phyloP scores from a whole-genome alignment of 2,329 filamentous ascomycete species.

The Keithomyces neogunnii region DNA sequence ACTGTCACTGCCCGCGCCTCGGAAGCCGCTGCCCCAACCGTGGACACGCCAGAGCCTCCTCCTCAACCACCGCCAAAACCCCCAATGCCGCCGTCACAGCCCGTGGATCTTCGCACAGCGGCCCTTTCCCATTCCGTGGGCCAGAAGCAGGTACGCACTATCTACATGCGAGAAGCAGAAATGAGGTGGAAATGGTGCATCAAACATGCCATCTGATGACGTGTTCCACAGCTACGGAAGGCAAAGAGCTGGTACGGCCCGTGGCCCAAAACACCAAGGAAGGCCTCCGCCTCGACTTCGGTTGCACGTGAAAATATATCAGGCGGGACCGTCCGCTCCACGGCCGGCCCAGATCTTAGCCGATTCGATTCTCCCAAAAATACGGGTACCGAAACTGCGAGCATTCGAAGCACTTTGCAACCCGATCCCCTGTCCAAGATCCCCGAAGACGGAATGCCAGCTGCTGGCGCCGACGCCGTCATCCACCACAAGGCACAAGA shows the following conservation, averaged over 20 bases:
- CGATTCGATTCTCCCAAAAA: constrained; percentile 36
- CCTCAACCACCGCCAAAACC: neutral
- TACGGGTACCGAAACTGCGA: constrained; percentile 24
- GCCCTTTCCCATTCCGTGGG: neutral
- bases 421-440: constrained; percentile 17
- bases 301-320: constrained; percentile 53
- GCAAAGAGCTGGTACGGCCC: constrained; percentile 55
- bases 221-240: constrained; percentile 35
- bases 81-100: constrained; percentile 4
- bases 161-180: neutral
- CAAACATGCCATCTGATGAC: neutral
- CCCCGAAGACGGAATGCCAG: constrained; percentile 13
- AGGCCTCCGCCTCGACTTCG: constrained; percentile 50
- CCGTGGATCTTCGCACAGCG: neutral
- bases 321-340: constrained; percentile 43
- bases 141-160: constrained; percentile 9
- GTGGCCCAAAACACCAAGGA: constrained; percentile 49
- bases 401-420: constrained; percentile 19
- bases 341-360: constrained; percentile 38
- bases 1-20: constrained; percentile 2
- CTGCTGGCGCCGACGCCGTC: neutral
- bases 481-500: neutral
- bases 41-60: neutral
- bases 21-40: neutral
- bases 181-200: neutral